Evolutionary conservation across 352 stramenopile species (phyloP).

Genomic region (Bremia lactucae): DNA sequence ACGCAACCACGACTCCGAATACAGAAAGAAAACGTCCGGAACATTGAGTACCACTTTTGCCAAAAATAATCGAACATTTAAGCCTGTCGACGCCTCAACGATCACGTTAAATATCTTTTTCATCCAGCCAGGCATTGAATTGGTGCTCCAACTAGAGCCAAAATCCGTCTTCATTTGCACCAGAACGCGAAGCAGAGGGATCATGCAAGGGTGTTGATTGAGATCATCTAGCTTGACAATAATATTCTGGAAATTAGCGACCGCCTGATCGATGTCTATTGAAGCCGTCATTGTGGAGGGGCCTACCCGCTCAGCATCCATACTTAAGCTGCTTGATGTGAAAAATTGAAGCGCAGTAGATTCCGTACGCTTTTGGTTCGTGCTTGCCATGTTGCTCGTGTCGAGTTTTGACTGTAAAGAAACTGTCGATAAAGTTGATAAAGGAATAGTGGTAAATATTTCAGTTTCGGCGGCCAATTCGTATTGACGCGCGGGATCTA

Average conservation of each 20-base stretch:
- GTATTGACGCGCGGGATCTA: conserved; percentile 34
- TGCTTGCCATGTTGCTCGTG: background rate
- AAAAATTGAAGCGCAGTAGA: conserved; percentile 54
- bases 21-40: conserved; percentile 41
- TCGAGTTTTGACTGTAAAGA: conserved; percentile 22
- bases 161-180: conserved; percentile 73
- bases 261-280: conserved; percentile 13
- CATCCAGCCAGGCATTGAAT: conserved; percentile 72
- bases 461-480: conserved; percentile 42
- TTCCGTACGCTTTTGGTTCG: conserved; percentile 11
- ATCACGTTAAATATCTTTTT: conserved; percentile 55
- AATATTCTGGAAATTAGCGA: conserved; percentile 22
- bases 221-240: conserved; percentile 67
- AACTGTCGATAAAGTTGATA: conserved; percentile 32
- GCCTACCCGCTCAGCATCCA: conserved; percentile 20
- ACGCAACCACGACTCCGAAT: conserved; percentile 37
- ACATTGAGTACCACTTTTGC: conserved; percentile 63
- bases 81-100: conserved; percentile 19
- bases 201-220: conserved; percentile 71
- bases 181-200: conserved; percentile 54
- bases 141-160: conserved; percentile 31
- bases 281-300: conserved; percentile 7
- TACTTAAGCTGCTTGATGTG: conserved; percentile 59
- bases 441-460: conserved; percentile 34
- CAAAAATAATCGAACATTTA: conserved; percentile 66